Conservation (phyloP, 148 eudicot species). For the Diospyros kaki region DNA sequence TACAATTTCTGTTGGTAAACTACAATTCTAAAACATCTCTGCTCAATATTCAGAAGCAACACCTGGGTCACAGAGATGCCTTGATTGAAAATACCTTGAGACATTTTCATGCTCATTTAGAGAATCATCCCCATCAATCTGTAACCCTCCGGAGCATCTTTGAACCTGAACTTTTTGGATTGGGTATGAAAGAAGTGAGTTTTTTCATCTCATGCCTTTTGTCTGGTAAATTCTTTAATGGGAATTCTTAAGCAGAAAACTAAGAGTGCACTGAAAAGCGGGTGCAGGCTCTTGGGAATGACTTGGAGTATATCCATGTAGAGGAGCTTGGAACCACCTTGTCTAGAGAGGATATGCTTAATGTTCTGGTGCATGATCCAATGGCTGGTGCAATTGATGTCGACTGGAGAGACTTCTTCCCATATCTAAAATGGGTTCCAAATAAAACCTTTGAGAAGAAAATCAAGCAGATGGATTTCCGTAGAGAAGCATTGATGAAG, state of each 20-base stretch:
- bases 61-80: slow-evolving; percentile 46
- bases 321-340: slow-evolving; percentile 58
- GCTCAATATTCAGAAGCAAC: slow-evolving; percentile 51
- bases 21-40: too few species aligned
- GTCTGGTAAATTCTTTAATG: neutral
- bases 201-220: neutral
- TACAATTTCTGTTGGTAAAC: too few species aligned
- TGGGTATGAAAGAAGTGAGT: slow-evolving; percentile 65
- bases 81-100: slow-evolving; percentile 46
- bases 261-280: neutral
- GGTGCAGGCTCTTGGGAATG: slow-evolving; percentile 60
- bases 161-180: slow-evolving; percentile 71
- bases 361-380: slow-evolving; percentile 55
- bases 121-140: slow-evolving; percentile 36
- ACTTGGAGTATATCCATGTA: slow-evolving; percentile 50
- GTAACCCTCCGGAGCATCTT: slow-evolving; percentile 56
- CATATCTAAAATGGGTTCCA: slow-evolving; percentile 77
- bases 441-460: slow-evolving; percentile 50
- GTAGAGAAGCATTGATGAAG: slow-evolving; percentile 69
- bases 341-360: slow-evolving; percentile 53
- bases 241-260: too few species aligned
- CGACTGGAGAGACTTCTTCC: slow-evolving; percentile 97
- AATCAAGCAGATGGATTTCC: slow-evolving; percentile 37
- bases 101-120: slow-evolving; percentile 30
- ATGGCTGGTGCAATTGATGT: slow-evolving; percentile 85